phyloP scores from a whole-genome alignment of 1,139 yeast genomes.

The Geotrichum klebahnii region DNA sequence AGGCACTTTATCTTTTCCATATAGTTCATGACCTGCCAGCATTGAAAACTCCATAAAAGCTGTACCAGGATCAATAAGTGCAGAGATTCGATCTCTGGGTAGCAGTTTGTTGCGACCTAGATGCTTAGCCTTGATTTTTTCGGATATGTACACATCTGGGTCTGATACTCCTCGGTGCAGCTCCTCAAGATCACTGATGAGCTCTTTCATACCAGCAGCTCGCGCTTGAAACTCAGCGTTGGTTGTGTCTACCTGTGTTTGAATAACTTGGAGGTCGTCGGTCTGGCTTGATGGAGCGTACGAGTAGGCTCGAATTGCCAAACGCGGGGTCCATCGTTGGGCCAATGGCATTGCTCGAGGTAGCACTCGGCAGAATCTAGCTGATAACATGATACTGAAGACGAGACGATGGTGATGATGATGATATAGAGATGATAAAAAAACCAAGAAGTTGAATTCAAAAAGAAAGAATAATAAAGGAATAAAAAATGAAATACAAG shows the following conservation, averaged over 20 bases:
- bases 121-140: constrained; percentile 40
- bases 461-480: too few species aligned
- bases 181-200: constrained; percentile 25
- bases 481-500: too few species aligned
- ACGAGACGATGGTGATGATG: too few species aligned
- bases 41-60: constrained; percentile 36
- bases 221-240: constrained; percentile 33
- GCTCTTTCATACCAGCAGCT: constrained; percentile 27
- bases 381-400: constrained; percentile 9
- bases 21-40: constrained; percentile 37
- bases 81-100: constrained; percentile 37
- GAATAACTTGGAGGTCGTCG: constrained; percentile 27
- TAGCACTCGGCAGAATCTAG: not conserved
- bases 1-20: constrained; percentile 36
- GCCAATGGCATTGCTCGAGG: not conserved
- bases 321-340: constrained; percentile 2
- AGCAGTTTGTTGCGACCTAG: constrained; percentile 36
- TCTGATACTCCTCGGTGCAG: constrained; percentile 30
- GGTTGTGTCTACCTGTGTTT: constrained; percentile 31
- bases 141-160: constrained; percentile 31
- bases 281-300: constrained; percentile 25
- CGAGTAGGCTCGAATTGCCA: constrained; percentile 14
- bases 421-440: not conserved
- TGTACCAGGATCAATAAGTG: constrained; percentile 38
- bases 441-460: too few species aligned